These are phyloP conservation scores for Rubia yunnanensis DNA, from an alignment of 257 asterid species.

Conservation along the genomic window DNA sequence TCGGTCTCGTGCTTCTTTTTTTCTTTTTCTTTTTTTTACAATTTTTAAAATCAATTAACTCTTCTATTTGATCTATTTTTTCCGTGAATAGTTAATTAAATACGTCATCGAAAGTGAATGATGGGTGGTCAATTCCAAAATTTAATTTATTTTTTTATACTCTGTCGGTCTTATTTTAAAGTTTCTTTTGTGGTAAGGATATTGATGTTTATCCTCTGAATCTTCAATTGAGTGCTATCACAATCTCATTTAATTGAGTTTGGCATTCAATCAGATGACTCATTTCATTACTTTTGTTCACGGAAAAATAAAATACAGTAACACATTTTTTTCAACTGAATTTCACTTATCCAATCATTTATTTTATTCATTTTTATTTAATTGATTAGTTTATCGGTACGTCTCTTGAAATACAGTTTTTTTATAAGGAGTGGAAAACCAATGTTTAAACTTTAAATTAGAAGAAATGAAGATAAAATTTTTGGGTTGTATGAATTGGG, in stretches of 20 bases:
- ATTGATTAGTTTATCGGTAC: too few relatives aligned
- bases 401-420: too few relatives aligned
- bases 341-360: too few relatives aligned
- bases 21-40: neutral
- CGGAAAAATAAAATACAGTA: too few relatives aligned
- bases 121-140: neutral
- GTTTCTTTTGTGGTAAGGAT: neutral
- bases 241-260: neutral
- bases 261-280: neutral
- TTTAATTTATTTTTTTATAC: neutral
- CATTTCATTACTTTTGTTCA: neutral
- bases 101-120: neutral
- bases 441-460: too few relatives aligned
- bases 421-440: too few relatives aligned
- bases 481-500: too few relatives aligned
- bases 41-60: too few relatives aligned
- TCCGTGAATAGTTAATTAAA: neutral
- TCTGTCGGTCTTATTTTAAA: neutral
- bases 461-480: too few relatives aligned
- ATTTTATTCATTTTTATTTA: too few relatives aligned
- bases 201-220: slow-evolving; percentile 1
- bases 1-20: neutral
- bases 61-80: too few relatives aligned
- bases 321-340: too few relatives aligned
- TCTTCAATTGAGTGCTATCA: neutral